phyloP scores from a whole-genome alignment of 352 stramenopile species.

The Phytophthora megakarya region DNA sequence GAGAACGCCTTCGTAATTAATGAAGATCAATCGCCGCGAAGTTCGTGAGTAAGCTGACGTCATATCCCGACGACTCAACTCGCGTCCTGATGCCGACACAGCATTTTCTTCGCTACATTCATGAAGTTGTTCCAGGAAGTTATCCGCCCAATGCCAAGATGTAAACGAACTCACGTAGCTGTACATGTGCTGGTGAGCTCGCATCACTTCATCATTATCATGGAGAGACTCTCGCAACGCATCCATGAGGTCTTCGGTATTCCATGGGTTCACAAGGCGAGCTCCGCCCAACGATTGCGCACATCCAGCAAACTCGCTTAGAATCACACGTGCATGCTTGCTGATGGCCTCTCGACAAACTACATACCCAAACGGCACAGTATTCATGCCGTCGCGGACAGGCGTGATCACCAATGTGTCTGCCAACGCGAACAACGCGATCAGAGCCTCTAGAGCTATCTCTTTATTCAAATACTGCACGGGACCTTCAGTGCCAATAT shows the following conservation, averaged over 20 bases:
- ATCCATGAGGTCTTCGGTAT: conserved; percentile 75
- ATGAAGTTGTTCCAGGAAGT: conserved; percentile 79
- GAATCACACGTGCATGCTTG: conserved; percentile 81
- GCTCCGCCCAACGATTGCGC: conserved; percentile 87
- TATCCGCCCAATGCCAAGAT: conserved; percentile 73
- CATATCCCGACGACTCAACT: conserved; percentile 87
- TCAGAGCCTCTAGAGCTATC: conserved; percentile 83
- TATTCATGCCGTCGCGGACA: conserved; percentile 92
- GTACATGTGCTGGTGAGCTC: conserved; percentile 82
- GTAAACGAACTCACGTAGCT: conserved; percentile 84
- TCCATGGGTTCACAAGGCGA: conserved; percentile 88
- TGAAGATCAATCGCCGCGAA: conserved; percentile 74
- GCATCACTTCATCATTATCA: conserved; percentile 70
- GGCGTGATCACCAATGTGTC: conserved; percentile 86
- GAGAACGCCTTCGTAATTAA: conserved; percentile 92
- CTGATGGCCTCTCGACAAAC: conserved; percentile 79
- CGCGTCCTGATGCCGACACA: conserved; percentile 64
- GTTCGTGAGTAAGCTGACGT: conserved; percentile 80
- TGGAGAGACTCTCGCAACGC: conserved; percentile 59
- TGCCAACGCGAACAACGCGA: conserved; percentile 88
- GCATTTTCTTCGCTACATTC: conserved; percentile 81
- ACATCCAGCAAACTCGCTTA: conserved; percentile 91
- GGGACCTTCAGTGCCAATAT: conserved; percentile 82
- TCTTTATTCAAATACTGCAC: conserved; percentile 93
- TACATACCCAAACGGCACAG: conserved; percentile 91